Conservation (phyloP, 305 asterid species). For the Caryopteris hybrid region DNA sequence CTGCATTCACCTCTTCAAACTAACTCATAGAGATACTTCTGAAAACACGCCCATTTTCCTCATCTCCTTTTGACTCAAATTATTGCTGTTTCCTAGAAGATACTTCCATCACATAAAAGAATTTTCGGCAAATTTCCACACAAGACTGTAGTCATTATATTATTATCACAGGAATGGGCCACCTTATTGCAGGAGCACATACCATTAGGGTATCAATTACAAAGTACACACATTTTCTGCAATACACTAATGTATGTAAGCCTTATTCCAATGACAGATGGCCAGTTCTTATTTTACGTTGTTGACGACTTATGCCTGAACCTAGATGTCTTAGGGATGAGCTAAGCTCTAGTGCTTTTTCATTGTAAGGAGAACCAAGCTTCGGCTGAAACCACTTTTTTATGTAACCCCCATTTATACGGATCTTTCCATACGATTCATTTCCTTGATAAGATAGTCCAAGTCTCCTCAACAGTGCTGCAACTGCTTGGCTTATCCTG, state of each 20-base stretch:
- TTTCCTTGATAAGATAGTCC: constrained; percentile 71
- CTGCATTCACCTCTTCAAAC: constrained; percentile 5
- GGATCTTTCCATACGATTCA: constrained; percentile 80
- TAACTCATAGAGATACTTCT: constrained; percentile 9
- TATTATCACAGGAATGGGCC: constrained; percentile 11
- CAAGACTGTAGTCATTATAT: constrained; percentile 9
- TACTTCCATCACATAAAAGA: constrained; percentile 15
- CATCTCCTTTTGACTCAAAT: neutral
- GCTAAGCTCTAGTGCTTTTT: constrained; percentile 29
- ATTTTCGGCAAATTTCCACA: constrained; percentile 14
- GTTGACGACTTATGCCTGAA: constrained; percentile 71
- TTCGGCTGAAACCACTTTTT: constrained; percentile 87
- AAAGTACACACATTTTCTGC: constrained; percentile 12
- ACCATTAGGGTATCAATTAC: constrained; percentile 11
- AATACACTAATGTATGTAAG: constrained; percentile 15
- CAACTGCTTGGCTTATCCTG: constrained; percentile 81
- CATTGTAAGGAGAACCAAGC: constrained; percentile 46
- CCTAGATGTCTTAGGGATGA: constrained; percentile 52
- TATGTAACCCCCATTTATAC: constrained; percentile 65
- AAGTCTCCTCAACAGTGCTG: constrained; percentile 80
- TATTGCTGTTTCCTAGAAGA: constrained; percentile 11
- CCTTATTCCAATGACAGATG: constrained; percentile 55
- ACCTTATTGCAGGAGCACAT: constrained; percentile 4
- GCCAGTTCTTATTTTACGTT: constrained; percentile 66
- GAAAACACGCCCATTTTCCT: constrained; percentile 10